Base-by-base conservation (phyloP, 257 asterid genomes). In the Eustoma russellianum region DNA sequence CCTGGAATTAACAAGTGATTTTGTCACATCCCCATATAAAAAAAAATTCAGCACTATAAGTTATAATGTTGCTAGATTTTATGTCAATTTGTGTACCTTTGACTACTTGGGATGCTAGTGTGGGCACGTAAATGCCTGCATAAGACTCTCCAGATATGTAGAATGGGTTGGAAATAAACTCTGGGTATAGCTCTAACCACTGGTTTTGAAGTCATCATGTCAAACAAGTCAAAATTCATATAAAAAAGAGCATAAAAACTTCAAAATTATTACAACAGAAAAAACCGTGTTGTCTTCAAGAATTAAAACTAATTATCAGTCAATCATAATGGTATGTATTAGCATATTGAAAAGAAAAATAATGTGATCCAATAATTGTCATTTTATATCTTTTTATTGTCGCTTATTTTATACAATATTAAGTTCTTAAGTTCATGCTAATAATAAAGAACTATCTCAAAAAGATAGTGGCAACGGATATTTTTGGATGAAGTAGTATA, bases 61-160 rank as follows among this genome's bases (percentile, higher is more conserved):
- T 7, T 11, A 38, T 38, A 11, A 5, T 5, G 43, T 2, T 38
- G 11, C 7, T 11, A 38, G 7, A 7, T 38, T 38, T 7, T 46
- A 59, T 7, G 48, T 46, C 2, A 11, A 19, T 35, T 6, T 38
- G 33, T 17, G 16, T 70, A 80, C 88, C 88, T 65, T 76, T 55
- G 55, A 17, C 64, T 18, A 81, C 58, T 44, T 58, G 59, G 34
- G 70, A 66, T 35, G 74, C 81, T 52, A 81, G 83, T 50, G 90
- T 81, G 33, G 90, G 90, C 56, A 82, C 56, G 49, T 74, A 82
- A 57, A 82, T 52, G 19, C 91, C 86, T 17, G 86, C 91, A 60
- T 71, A 82, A 45, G 91, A 82, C 66, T 82, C 83, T 28, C 91
- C 86, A 9, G 77, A 19, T 6, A 82, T 35, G 41, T 76, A 82